Base-by-base conservation (phyloP, 192 early-diverging fungal genomes). In the Funneliformis geosporum region DNA sequence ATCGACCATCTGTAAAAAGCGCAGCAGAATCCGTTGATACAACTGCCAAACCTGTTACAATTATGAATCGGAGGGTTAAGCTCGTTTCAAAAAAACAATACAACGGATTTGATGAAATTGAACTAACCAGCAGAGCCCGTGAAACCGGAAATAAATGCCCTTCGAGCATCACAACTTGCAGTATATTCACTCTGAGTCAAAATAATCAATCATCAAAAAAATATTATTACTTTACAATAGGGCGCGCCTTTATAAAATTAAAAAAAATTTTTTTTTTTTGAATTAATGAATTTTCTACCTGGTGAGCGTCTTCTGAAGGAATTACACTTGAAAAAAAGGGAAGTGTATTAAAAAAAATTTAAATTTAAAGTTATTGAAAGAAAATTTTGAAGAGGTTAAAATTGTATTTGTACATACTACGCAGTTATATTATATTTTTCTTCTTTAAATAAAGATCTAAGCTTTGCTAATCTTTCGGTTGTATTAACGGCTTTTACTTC, bases 1-100 rank as follows among this genome's bases (percentile, higher is more conserved):
- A 99, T 67, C 98, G 91, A 7, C 98, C 98, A 83, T 99, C 98
- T 8, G 98, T 99, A 82, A 97, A 99, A 67, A 99, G 88, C 39
- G 93, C 91, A 68, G 96, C 96, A 69, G 89, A 82, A 47, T 93
- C 89, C 42, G 83, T 62, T 4, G 95, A 93, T 21, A 99, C 91
- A 59, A 99, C 90, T 8, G 96, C 98, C 69, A 93, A 90, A 43
- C 94, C 93, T 89, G 74, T 21, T 11, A 42, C 60, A 59, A 43
- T 18, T 80, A 6, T 44, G 59, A n/a, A 44, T 75, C n/a, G n/a
- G 18, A 23, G 3, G 5, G 4, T 50, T 70, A 9, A 82, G 40
- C 11, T 10, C 5, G 12, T 39, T 23, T 72, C 25, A 75, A 80
- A 80, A 12, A 79, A 9, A n/a, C 14, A 55, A 23, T 79, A 21